Conservation (phyloP, 805 yeast species). For the Ogataea thermomethanolica region DNA sequence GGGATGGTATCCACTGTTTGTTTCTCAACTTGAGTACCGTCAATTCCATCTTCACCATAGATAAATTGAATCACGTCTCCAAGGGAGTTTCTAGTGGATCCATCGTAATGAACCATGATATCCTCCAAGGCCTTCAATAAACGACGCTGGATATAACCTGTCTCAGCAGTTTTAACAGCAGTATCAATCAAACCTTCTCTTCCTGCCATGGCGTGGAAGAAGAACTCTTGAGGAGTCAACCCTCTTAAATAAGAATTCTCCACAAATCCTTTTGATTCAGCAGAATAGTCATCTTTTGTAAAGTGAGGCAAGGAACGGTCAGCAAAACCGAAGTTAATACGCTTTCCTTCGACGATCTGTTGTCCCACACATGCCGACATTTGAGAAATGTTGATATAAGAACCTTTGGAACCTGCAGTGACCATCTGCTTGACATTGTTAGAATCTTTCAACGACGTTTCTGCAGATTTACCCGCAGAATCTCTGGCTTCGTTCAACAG, state of each 20-base stretch:
- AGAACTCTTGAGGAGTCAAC: slow-evolving; percentile 96
- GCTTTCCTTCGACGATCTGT: slow-evolving; percentile 99
- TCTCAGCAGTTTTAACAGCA: slow-evolving; percentile 98
- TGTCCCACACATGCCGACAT: slow-evolving; percentile 99
- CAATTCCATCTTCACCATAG: slow-evolving; percentile 99
- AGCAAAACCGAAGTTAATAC: slow-evolving; percentile 95
- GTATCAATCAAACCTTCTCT: slow-evolving; percentile 99
- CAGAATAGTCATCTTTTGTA: slow-evolving; percentile 97
- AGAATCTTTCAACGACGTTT: slow-evolving; percentile 87
- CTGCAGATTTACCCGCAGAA: slow-evolving; percentile 98
- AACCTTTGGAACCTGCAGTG: slow-evolving; percentile 98
- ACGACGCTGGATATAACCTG: slow-evolving; percentile 98
- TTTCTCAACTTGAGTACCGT: slow-evolving; percentile 96
- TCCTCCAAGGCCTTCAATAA: slow-evolving; percentile 94
- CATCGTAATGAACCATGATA: slow-evolving; percentile 97
- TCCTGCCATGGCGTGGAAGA: slow-evolving; percentile 99
- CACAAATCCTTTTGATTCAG: slow-evolving; percentile 97
- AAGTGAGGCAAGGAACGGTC: slow-evolving; percentile 97
- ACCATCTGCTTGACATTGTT: slow-evolving; percentile 99
- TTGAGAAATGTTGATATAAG: slow-evolving; percentile 96
- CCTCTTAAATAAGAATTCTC: slow-evolving; percentile 97
- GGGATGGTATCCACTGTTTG: slow-evolving; percentile 95
- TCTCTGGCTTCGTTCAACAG: slow-evolving; percentile 97
- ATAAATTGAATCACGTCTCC: slow-evolving; percentile 96
- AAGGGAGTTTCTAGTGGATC: slow-evolving; percentile 94